These are phyloP conservation scores for Cicer arietinum DNA, from an alignment of 306 rosid genomes.

Conservation along the genomic window DNA sequence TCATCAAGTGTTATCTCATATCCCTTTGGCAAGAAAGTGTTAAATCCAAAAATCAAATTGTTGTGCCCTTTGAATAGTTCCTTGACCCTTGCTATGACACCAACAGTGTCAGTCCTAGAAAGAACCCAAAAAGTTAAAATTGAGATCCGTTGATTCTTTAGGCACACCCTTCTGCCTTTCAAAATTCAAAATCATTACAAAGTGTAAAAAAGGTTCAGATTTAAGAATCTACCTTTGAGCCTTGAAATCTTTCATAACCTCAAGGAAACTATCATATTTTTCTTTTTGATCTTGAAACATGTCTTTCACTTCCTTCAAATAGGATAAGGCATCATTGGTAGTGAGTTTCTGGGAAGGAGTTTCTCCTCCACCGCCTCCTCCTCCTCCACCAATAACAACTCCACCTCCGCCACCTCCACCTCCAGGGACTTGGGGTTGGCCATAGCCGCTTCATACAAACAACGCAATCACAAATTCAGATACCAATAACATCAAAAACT, in stretches of 20 bases:
- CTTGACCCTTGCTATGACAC: constrained; percentile 95
- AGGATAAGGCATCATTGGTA: constrained; percentile 78
- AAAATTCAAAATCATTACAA: constrained; percentile 28
- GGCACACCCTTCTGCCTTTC: constrained; percentile 25
- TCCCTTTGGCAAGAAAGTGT: constrained; percentile 97
- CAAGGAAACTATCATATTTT: constrained; percentile 83
- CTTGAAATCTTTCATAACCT: constrained; percentile 97
- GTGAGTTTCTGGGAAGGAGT: constrained; percentile 73
- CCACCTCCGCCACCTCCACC: constrained; percentile 55
- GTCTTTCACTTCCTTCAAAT: constrained; percentile 87
- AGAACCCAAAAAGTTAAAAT: constrained; percentile 17
- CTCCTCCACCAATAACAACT: constrained; percentile 42
- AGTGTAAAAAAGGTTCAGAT: background rate
- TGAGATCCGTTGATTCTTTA: constrained; percentile 29
- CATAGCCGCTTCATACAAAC: constrained; percentile 56
- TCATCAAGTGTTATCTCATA: constrained; percentile 91
- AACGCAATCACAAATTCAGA: constrained; percentile 42
- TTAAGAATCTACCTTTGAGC: constrained; percentile 74
- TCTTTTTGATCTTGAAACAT: constrained; percentile 85
- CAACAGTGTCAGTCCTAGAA: constrained; percentile 88
- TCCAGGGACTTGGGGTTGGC: constrained; percentile 66
- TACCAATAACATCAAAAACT: constrained; percentile 23
- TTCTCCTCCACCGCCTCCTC: constrained; percentile 58
- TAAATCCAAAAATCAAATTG: constrained; percentile 91
- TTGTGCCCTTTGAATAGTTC: constrained; percentile 93